Conservation (phyloP, 2,329 filamentous ascomycete species). For the Lachnellula arida region DNA sequence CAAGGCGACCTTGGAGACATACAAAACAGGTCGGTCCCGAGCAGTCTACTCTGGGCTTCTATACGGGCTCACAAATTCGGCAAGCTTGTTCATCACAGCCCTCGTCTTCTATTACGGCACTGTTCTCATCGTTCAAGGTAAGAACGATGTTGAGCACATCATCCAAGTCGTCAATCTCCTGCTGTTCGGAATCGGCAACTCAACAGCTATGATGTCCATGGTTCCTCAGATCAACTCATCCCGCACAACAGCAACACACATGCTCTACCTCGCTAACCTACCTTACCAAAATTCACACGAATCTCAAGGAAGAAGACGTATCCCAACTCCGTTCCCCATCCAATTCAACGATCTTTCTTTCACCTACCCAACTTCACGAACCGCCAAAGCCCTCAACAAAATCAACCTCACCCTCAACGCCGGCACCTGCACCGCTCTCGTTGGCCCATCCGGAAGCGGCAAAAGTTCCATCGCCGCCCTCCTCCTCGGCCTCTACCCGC, state of each 20-base stretch:
- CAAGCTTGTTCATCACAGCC: constrained; percentile 67
- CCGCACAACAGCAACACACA: constrained; percentile 64
- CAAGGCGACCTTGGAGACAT: constrained; percentile 45
- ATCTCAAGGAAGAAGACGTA: constrained; percentile 44
- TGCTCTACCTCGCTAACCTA: constrained; percentile 66
- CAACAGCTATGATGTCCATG: constrained; percentile 63
- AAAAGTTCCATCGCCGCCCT: constrained; percentile 81
- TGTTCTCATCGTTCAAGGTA: constrained; percentile 49
- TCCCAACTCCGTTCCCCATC: constrained; percentile 40
- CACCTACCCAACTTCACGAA: constrained; percentile 59
- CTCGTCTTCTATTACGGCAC: constrained; percentile 82
- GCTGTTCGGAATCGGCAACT: constrained; percentile 75
- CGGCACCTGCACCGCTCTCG: constrained; percentile 69
- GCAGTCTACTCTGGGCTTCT: constrained; percentile 64
- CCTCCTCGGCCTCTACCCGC: constrained; percentile 65
- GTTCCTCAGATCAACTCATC: constrained; percentile 78
- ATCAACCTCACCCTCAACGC: constrained; percentile 61
- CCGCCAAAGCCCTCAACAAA: constrained; percentile 51
- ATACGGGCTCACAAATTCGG: constrained; percentile 73
- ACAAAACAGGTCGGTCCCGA: constrained; percentile 59
- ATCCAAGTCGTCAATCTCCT: constrained; percentile 76
- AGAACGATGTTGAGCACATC: constrained; percentile 52
- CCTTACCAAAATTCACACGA: constrained; percentile 33
- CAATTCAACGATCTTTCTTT: constrained; percentile 61
- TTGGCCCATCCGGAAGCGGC: constrained; percentile 81